Base-by-base conservation (phyloP, 371 early-diverging fungal genomes). In the Mortierella sp. region DNA sequence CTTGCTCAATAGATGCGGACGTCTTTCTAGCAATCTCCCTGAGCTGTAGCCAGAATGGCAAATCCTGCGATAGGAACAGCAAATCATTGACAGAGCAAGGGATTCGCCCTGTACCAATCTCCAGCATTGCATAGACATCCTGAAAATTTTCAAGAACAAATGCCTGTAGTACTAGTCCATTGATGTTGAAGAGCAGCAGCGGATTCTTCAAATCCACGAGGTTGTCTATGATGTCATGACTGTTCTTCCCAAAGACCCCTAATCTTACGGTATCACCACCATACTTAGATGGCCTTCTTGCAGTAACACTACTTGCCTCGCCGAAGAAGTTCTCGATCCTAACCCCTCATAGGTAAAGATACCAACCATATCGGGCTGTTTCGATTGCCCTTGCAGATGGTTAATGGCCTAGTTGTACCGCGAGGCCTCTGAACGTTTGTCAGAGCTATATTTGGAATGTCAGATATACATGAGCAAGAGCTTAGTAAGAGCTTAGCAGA, bases 141-240 rank as follows among this genome's bases (percentile, higher is more conserved):
- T 80, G 80, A 24, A 71, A 34, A 75, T 72, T 80, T n/a, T 63
- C 65, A 28, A 80, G 58, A 63, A 80, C 72, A 75, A 75, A 75
- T 72, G 72, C 80, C 68, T 80, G 80, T 42, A 80, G 48, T 44
- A 75, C 70, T 63, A 80, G 73, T 60, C 80, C 80, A 73, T 80
- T 55, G 68, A 80, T 71, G 80, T 80, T 79, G 80, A 80, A 80
- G 75, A 80, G 80, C n/a, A 80, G 76, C 72, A 80, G 80, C 50
- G 80, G 80, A 24, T 52, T 26, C 45, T 73, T 60, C 44, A 73
- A 47, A 74, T 80, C 77, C 70, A 74, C 58, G 48, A 80, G 77
- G 74, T 80, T 80, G 73, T 80, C 74, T 4, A 80, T 76, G 74
- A 80, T 80, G 71, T 80, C 81, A 58, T 80, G 77, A 70, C 77